Conservation (phyloP, 2,329 filamentous ascomycete species). For the Venturia aucupariae region DNA sequence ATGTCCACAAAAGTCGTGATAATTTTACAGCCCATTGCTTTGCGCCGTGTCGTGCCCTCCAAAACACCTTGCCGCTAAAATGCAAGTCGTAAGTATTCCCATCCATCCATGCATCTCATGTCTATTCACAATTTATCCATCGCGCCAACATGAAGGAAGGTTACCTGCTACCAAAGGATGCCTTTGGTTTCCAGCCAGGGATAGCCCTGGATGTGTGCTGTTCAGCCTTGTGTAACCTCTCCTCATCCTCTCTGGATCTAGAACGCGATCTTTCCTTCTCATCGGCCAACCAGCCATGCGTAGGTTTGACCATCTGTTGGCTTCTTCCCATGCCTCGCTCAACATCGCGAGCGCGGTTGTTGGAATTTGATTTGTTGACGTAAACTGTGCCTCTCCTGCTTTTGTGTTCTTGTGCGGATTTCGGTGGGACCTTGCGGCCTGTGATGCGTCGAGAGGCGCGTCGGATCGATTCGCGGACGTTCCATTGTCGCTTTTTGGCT, state of each 20-base stretch:
- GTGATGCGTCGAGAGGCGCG: constrained; percentile 47
- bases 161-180: background rate
- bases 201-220: background rate
- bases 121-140: background rate
- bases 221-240: background rate
- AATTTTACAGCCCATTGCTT: background rate
- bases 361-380: background rate
- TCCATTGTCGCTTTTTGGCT: constrained; percentile 80
- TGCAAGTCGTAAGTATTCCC: background rate
- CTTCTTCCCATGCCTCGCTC: constrained; percentile 7
- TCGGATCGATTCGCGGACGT: constrained; percentile 60
- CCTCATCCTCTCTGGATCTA: constrained; percentile 2
- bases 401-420: background rate
- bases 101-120: background rate
- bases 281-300: constrained; percentile 11
- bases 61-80: background rate
- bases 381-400: constrained; percentile 10
- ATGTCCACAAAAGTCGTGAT: background rate
- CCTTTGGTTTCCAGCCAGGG: background rate
- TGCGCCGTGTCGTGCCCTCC: background rate
- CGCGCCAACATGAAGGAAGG: background rate
- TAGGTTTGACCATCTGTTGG: background rate
- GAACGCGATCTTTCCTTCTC: constrained; percentile 13
- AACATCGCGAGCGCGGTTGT: background rate
- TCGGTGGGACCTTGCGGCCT: constrained; percentile 22